Conservation (phyloP, 306 rosid species). For the Vigna radiata region DNA sequence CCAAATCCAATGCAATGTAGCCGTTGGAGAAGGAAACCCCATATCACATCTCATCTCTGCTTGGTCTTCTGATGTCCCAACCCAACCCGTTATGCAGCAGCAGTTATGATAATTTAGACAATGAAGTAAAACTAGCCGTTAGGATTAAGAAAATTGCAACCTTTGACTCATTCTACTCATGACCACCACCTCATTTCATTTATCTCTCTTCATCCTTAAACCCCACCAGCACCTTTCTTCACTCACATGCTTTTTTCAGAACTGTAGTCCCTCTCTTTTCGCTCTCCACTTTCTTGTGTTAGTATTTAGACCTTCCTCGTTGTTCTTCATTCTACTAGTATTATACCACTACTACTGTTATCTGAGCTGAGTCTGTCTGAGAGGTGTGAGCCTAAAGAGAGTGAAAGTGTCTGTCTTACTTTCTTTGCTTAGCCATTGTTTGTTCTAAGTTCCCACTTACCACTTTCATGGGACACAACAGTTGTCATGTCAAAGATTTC, state of each 20-base stretch:
- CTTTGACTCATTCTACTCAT: conserved; percentile 57
- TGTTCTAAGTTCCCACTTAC: neutral
- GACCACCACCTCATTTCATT: conserved; percentile 14
- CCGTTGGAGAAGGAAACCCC: conserved; percentile 65
- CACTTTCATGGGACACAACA: conserved; percentile 62
- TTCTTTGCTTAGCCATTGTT: conserved; percentile 35
- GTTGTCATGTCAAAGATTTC: conserved; percentile 37
- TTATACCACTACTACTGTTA: neutral
- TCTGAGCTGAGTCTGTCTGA: conserved; percentile 11
- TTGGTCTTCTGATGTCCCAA: conserved; percentile 47
- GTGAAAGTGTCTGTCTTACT: neutral
- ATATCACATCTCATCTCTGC: conserved; percentile 10
- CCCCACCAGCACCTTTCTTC: conserved; percentile 41
- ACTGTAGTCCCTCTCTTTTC: conserved; percentile 13
- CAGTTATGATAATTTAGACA: conserved; percentile 34
- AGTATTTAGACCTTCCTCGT: neutral
- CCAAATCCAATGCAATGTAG: conserved; percentile 50
- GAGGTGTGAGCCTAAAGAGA: neutral
- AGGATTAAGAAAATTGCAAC: conserved; percentile 44
- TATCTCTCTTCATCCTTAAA: conserved; percentile 16
- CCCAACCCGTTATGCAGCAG: conserved; percentile 59
- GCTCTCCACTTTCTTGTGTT: conserved; percentile 22
- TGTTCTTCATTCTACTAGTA: conserved; percentile 7
- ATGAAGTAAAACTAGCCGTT: conserved; percentile 79
- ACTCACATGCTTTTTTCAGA: conserved; percentile 47